phyloP scores from a whole-genome alignment of 768 basidiomycete species.

The Leccinum longicurvipes region DNA sequence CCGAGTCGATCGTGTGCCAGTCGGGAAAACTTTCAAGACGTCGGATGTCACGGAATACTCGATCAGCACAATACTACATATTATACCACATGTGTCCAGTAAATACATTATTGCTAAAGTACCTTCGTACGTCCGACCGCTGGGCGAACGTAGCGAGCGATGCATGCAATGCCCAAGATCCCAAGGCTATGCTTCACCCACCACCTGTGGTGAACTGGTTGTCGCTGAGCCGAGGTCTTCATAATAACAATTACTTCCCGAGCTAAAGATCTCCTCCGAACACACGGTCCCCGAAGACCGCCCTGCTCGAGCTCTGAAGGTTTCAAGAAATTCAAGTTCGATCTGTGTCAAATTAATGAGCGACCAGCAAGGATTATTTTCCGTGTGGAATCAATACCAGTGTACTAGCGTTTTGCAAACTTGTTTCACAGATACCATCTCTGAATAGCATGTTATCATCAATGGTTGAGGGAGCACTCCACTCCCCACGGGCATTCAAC shows the following conservation, averaged over 20 bases:
- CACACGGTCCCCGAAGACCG: not conserved
- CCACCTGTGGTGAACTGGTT: not conserved
- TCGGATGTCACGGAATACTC: not conserved
- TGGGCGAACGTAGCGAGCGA: not conserved
- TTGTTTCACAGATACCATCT: not conserved
- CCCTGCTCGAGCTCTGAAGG: not conserved
- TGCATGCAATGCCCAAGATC: not conserved
- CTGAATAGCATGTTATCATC: slow-evolving; percentile 11
- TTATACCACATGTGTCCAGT: not conserved
- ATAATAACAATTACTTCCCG: not conserved
- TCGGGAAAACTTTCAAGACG: not conserved
- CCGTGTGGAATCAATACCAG: slow-evolving; percentile 7
- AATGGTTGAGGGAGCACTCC: slow-evolving; percentile 5
- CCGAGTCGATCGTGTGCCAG: not conserved
- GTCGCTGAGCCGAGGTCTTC: not conserved
- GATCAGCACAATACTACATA: not conserved
- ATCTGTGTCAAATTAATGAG: not conserved
- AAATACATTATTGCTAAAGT: not conserved
- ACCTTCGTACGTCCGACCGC: not conserved
- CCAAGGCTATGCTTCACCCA: not conserved
- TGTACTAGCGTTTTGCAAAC: not conserved
- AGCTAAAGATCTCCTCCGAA: not conserved
- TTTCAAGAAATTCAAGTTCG: not conserved
- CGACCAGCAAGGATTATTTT: not conserved
- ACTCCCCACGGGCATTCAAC: slow-evolving; percentile 23